Base-by-base conservation (phyloP, 257 asterid genomes). In the Solanum sitiens region DNA sequence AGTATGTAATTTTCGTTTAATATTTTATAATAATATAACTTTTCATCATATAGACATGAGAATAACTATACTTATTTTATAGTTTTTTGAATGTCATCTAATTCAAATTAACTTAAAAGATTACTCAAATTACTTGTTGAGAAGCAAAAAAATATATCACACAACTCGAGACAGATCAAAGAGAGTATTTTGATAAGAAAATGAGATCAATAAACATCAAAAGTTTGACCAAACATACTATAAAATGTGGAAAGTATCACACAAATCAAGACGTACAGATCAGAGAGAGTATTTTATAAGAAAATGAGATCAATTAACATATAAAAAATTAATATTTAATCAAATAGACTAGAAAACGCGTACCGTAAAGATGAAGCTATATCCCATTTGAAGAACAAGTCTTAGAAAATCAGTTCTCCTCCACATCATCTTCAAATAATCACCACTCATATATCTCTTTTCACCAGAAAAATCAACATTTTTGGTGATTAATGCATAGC, bases 351-450 rank as follows among this genome's bases (percentile, higher is more conserved):
- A 68, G 30, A 68, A 68, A 6, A 68, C 0, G 1, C 11, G 21
- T 68, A 93, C 96, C 89, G 94, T 92, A 90, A 94, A 94, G 63
- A 94, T 87, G 89, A 93, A 93, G 74, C 63, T 91, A 86, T 86
- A 93, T 87, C 96, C 94, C 83, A 83, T 21, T 44, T 94, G 91
- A 8, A 92, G 94, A 84, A 94, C 91, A 23, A 35, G 35, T 15
- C 82, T 85, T 1, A 93, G 90, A 75, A 94, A 89, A 82, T 92
- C 93, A 50, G 90, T 87, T 91, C 94, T 89, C 83, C 91, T 88
- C 95, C 96, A 93, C 95, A 93, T 90, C 93, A 92, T 91, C 89
- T 86, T 88, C 44, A 93, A 47, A 86, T 93, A 91, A 63, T 67
- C 88, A 27, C 68, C 85, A 7, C 89, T 77, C 94, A 91, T 92